Conservation (phyloP, 495 filamentous ascomycete species). For the Tetracladium marchalianum region DNA sequence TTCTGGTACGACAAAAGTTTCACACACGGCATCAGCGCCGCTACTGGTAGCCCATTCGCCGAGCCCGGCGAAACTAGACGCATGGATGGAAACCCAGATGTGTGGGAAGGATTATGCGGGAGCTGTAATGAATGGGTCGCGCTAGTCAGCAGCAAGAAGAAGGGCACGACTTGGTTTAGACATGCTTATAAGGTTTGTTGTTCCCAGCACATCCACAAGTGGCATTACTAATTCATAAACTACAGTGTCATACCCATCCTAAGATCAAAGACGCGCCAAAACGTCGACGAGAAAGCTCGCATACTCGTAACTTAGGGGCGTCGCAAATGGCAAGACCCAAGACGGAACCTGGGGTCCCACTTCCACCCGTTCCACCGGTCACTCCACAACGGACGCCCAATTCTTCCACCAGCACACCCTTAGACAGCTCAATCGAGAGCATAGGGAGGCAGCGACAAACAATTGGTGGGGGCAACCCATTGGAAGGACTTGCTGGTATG, state of each 20-base stretch:
- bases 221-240: background rate
- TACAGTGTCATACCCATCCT: constrained; percentile 62
- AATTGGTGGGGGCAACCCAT: background rate
- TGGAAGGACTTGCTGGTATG: background rate
- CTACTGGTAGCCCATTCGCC: constrained; percentile 62
- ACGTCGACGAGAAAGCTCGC: constrained; percentile 53
- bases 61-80: constrained; percentile 60
- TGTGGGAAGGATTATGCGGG: constrained; percentile 72
- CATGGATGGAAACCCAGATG: constrained; percentile 70
- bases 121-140: constrained; percentile 73
- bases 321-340: constrained; percentile 16
- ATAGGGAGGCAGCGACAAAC: no score
- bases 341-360: constrained; percentile 1
- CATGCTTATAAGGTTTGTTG: constrained; percentile 69
- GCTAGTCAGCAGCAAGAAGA: constrained; percentile 74
- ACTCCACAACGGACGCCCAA: constrained; percentile 19
- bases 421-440: background rate
- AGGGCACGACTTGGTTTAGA: constrained; percentile 76
- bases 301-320: constrained; percentile 23
- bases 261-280: constrained; percentile 68
- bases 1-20: constrained; percentile 86
- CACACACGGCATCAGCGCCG: constrained; percentile 70
- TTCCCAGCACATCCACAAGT: background rate
- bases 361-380: constrained; percentile 5
- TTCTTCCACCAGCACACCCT: constrained; percentile 12